These are phyloP conservation scores for Calonectria multiphialidica DNA, from an alignment of 2,329 filamentous ascomycete genomes.

Conservation along the genomic window DNA sequence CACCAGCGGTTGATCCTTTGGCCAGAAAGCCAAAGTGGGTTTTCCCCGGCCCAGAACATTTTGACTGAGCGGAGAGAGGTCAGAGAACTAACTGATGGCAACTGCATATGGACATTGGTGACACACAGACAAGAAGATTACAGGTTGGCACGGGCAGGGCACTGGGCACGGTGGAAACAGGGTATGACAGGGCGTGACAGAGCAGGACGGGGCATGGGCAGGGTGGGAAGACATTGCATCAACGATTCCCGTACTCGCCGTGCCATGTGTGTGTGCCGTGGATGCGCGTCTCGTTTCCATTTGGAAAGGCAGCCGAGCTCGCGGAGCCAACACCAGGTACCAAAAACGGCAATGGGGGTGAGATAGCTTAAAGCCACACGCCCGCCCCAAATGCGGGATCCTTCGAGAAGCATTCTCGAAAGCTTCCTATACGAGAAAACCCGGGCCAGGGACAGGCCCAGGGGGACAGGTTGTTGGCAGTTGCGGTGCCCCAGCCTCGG, in stretches of 20 bases:
- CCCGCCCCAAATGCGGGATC: conserved; percentile 27
- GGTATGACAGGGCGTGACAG: no score
- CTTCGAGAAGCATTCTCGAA: conserved; percentile 43
- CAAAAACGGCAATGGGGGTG: not conserved
- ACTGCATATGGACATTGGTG: not conserved
- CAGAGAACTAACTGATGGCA: not conserved
- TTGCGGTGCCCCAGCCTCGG: conserved; percentile 22
- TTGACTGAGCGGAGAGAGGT: not conserved
- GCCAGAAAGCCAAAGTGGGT: not conserved
- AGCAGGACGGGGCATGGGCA: no score
- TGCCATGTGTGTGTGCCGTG: not conserved
- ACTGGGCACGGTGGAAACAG: not conserved
- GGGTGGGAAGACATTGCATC: not conserved
- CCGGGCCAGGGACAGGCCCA: no score
- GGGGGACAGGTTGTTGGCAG: no score
- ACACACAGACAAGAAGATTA: not conserved
- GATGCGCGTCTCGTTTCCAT: conserved; percentile 11
- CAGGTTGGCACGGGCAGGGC: not conserved
- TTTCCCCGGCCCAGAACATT: not conserved
- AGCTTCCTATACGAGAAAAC: conserved; percentile 26
- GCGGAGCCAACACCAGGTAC: not conserved
- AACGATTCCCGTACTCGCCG: not conserved
- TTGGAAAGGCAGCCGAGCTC: conserved; percentile 10
- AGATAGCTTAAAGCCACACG: not conserved
- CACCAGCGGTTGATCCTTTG: not conserved